Evolutionary conservation across 1,284 basidiomycete species (phyloP), one percentile per base, ranked within the genome.

Genomic region (Melampsora occidentalis): DNA sequence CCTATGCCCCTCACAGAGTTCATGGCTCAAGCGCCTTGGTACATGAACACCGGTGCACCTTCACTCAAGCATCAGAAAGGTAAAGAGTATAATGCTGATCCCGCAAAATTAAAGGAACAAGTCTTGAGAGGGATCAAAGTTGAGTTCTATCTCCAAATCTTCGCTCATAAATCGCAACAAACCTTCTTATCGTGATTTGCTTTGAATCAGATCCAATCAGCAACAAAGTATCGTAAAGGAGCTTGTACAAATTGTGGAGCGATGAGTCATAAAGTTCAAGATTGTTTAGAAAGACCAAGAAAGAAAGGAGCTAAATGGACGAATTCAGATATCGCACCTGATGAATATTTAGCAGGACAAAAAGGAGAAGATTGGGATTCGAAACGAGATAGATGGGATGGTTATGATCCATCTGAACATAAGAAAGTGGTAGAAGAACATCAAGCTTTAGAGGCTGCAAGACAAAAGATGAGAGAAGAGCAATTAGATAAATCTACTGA

Each of bases 201-300:
- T 63, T 10, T 35, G 7, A 59, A 6, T 6, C 70, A 80, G 79
- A 93, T 91, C 2, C 92, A 93, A 0, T 92, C 92, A 0, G 92
- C 94, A 53, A 97, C 93, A 82, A 97, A 97, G 84, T 99, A 91
- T 83, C 89, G 97, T 80, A 96, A 97, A 83, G 96, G 96, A 46
- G 97, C 96, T 42, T 99, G 96, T 85, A 94, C 97, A 85, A 99
- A 99, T 83, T 99, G 96, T 81, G 96, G 96, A 77, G 92, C 96
- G 20, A 91, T 97, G 87, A 92, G 93, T 1, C 97, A 99, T 86
- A 91, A 92, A 84, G 88, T 87, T 78, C 85, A 88, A 80, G 97
- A 99, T 83, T 99, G 97, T 83, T 87, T 99, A 66, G 97, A 99
- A 84, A 89, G 97, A 73, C 97, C 97, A 31, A 88, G 97, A 76